Base-by-base conservation (phyloP, 23 red algal genomes). In the Porphyridium purpureum region DNA sequence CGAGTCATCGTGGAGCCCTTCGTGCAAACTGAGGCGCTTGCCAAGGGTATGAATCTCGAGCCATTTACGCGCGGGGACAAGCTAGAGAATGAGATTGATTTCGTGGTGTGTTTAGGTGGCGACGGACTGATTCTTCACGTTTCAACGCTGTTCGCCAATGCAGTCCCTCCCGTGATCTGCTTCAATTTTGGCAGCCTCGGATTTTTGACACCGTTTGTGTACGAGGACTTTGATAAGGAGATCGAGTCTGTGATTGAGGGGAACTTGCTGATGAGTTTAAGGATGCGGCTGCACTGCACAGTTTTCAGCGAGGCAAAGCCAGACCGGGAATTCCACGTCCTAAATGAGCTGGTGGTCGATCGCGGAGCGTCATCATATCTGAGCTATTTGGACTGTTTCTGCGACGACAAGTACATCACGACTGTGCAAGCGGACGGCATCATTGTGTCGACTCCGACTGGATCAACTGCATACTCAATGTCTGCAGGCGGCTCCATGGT, bases 401-500 rank as follows among this genome's bases (percentile, higher is more conserved):
- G 90, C 67, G 90, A 98, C 62, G 81, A 78, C 36, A 84, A 84
- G 34, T 75, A 70, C 47, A 83, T 98, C 2, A 98, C 90, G 22
- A 77, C 77, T 33, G 79, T 98, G 29, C 90, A 98, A 34, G 90
- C 90, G 7, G 90, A 98, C 52, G 90, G 90, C 7, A 77, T 98
- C 31, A 98, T 98, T 46, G 77, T 98, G 90, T 83, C 90, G 3
- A 98, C 90, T 1, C 90, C 90, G 15, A 98, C 90, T 20, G 90
- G 90, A 28, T 98, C 90, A 11, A 98, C 90, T 5, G 90, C 90
- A 2, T 98, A 98, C 63, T 64, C 49, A 24, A 59, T 69, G 50
- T 49, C 56, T 7, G 90, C 90, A 28, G 79, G 84, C 11, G 90
- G 90, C 26, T 86, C 80, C 15, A 98, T 98, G 90, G 78, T 98